These are phyloP conservation scores for Podospora pseudoanserina DNA, from an alignment of 495 filamentous ascomycete genomes.

Conservation along the genomic window DNA sequence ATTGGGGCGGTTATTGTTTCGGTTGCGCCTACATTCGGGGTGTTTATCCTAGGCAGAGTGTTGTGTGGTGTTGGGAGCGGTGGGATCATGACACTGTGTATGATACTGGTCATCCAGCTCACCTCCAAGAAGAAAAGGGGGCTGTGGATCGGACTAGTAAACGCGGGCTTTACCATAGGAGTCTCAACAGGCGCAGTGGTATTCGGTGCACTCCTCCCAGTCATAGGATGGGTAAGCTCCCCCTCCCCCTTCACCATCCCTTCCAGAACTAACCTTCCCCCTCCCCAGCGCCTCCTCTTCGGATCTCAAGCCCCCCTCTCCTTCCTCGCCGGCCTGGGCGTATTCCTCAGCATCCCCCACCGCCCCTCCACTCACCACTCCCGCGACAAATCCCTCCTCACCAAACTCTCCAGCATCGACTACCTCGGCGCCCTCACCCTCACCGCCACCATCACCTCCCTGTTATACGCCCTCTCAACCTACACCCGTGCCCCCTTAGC, in stretches of 20 bases:
- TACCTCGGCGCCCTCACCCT: conserved; percentile 60
- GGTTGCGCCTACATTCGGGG: conserved; percentile 48
- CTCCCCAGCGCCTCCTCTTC: conserved; percentile 59
- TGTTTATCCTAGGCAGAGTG: conserved; percentile 64
- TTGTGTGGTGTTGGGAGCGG: conserved; percentile 63
- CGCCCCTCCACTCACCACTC: conserved; percentile 47
- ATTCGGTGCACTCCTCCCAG: conserved; percentile 59
- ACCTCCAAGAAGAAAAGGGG: conserved; percentile 60
- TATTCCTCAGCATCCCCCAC: conserved; percentile 59
- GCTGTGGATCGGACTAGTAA: conserved; percentile 63
- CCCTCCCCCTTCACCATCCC: not conserved
- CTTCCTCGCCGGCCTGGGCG: conserved; percentile 52
- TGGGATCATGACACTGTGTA: conserved; percentile 61
- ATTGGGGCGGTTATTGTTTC: conserved; percentile 61
- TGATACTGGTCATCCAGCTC: conserved; percentile 68
- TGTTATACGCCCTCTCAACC: conserved; percentile 63
- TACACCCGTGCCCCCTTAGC: conserved; percentile 54
- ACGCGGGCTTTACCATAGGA: conserved; percentile 61
- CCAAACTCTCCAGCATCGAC: conserved; percentile 60
- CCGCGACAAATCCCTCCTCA: conserved; percentile 31
- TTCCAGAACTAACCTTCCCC: not conserved
- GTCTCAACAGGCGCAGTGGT: conserved; percentile 67
- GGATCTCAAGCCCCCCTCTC: conserved; percentile 60
- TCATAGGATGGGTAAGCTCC: conserved; percentile 63
- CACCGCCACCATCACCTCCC: conserved; percentile 53